Base-by-base conservation (phyloP, 345 rosid genomes). In the Murraya paniculata region DNA sequence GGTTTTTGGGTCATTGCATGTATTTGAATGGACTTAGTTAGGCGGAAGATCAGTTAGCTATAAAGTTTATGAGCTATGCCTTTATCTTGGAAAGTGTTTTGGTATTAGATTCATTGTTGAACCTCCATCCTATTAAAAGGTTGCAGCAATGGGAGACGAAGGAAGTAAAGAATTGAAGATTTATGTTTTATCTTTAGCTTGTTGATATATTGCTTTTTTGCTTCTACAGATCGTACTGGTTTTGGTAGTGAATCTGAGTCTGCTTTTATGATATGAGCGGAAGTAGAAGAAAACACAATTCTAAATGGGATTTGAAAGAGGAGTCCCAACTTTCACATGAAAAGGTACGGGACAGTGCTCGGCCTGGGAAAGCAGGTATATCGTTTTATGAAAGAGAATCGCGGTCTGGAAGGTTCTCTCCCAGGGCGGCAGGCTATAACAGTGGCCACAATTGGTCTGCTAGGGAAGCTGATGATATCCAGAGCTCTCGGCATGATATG, bases 231-330 rank as follows among this genome's bases (percentile, higher is more conserved):
- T 66, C n/a, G 22, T 70, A 30, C 76, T 69, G 65, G 35, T 61
- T 61, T 79, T 81, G 58, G 74, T 48, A 79, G 77, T 55, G 79
- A 58, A 57, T 65, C 78, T 45, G 28, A 68, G 68, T 60, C 38
- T 68, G 68, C 75, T 64, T 60, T 71, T 78, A 79, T 56, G 79
- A 76, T 65, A 95, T 90, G 97, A 89, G 95, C 70, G 86, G 89
- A 38, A 78, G 87, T 68, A 86, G 88, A 79, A 84, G 90, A 81
- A 91, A 87, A 83, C 90, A 86, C 41, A 80, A 61, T 84, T 92
- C 98, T 22, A 90, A 94, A 73, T 94, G 98, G 98, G 97, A 95
- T 88, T 71, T 85, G 75, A 88, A 87, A 74, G 97, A 90, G 80
- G 97, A 87, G 55, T 81, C 86, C 77, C 89, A 75, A 24, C 76